phyloP scores from a whole-genome alignment of 2,329 filamentous ascomycete species.

The Penicillium capsulatum region DNA sequence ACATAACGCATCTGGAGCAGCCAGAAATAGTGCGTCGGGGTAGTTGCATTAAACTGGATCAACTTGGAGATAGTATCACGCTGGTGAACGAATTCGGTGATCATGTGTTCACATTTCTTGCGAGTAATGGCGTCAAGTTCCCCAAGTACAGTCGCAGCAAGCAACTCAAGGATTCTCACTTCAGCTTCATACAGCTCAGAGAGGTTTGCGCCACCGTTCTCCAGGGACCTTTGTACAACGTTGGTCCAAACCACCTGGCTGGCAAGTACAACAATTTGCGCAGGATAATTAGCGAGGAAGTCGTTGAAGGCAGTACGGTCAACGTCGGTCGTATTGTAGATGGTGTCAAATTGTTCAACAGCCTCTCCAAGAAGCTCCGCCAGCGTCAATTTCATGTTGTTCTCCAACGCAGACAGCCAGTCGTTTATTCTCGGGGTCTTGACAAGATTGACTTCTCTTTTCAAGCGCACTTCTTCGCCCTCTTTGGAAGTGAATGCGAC shows the following conservation, averaged over 20 bases:
- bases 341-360: constrained; percentile 71
- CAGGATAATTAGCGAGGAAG: constrained; percentile 83
- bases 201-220: constrained; percentile 65
- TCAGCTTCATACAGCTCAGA: constrained; percentile 72
- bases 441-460: constrained; percentile 84
- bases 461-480: constrained; percentile 79
- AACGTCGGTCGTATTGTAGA: constrained; percentile 69
- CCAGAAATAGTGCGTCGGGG: constrained; percentile 82
- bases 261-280: constrained; percentile 90
- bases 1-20: constrained; percentile 95
- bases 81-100: constrained; percentile 98
- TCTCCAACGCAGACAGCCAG: constrained; percentile 91
- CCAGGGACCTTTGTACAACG: constrained; percentile 72
- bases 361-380: constrained; percentile 88
- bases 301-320: constrained; percentile 66
- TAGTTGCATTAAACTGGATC: constrained; percentile 67
- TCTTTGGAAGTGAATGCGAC: constrained; percentile 93
- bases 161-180: constrained; percentile 75
- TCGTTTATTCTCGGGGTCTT: constrained; percentile 98
- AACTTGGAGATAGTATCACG: constrained; percentile 89
- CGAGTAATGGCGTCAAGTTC: constrained; percentile 81
- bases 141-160: constrained; percentile 83
- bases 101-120: constrained; percentile 97
- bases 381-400: constrained; percentile 88
- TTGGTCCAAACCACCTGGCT: constrained; percentile 93